These are phyloP conservation scores for Colletotrichum cereale DNA, from an alignment of 2,329 filamentous ascomycete genomes.

Conservation along the genomic window DNA sequence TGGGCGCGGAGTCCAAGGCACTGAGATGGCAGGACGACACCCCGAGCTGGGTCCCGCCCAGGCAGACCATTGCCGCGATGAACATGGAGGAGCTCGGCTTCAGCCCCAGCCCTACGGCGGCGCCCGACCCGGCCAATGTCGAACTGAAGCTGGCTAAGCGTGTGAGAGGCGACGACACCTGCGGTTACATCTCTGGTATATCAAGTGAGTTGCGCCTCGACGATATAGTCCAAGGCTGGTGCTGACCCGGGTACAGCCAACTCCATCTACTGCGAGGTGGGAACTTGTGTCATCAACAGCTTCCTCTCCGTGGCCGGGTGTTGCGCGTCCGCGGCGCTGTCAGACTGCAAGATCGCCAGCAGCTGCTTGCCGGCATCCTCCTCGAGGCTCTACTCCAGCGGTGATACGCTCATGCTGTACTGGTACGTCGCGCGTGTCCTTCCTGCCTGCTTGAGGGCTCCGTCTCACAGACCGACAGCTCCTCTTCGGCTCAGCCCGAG, in stretches of 20 bases:
- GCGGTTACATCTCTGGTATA: constrained; percentile 48
- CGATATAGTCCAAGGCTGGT: constrained; percentile 25
- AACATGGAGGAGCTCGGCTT: constrained; percentile 41
- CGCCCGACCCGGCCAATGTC: constrained; percentile 37
- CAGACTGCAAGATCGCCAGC: constrained; percentile 42
- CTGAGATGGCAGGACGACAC: constrained; percentile 45
- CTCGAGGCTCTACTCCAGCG: constrained; percentile 40
- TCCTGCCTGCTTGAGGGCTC: not conserved
- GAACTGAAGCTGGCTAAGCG: constrained; percentile 43
- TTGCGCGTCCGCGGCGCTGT: constrained; percentile 47
- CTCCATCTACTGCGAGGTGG: constrained; percentile 47
- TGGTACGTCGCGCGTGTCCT: constrained; percentile 45
- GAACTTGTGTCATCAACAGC: constrained; percentile 48
- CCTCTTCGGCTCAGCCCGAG: constrained; percentile 42
- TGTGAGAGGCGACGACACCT: constrained; percentile 47
- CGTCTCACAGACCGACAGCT: constrained; percentile 37
- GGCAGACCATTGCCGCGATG: constrained; percentile 45
- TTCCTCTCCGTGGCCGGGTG: constrained; percentile 47
- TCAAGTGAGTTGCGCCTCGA: constrained; percentile 39
- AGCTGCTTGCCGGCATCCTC: constrained; percentile 47
- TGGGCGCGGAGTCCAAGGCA: constrained; percentile 42
- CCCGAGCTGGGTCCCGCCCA: constrained; percentile 44
- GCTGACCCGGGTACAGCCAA: constrained; percentile 19
- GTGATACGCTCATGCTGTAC: constrained; percentile 46
- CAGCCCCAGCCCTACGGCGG: constrained; percentile 40